A percentile compares a stretch with the other conserved stretches of the same genome.
These are phyloP conservation scores for Aspergillus pseudoglaucus DNA, from an alignment of 2,329 filamentous ascomycete genomes.

Conservation along the genomic window DNA sequence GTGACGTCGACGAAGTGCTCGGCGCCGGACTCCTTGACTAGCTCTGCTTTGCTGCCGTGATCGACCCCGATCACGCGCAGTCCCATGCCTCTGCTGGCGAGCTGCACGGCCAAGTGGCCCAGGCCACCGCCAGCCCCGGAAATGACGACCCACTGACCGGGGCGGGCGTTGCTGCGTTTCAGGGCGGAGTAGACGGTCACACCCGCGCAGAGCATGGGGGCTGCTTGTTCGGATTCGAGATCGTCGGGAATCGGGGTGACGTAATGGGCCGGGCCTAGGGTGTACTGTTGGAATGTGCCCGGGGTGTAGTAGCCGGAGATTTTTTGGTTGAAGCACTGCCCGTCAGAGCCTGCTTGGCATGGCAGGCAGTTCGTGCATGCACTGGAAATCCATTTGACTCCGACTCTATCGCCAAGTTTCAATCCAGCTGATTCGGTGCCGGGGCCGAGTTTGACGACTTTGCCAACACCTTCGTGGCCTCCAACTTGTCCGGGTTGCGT, in stretches of 20 bases:
- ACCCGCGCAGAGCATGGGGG: conserved; percentile 62
- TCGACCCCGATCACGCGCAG: conserved; percentile 62
- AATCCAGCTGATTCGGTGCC: conserved; percentile 51
- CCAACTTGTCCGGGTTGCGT: conserved; percentile 59
- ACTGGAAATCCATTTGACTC: conserved; percentile 61
- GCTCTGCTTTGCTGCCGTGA: conserved; percentile 53
- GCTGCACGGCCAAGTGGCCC: conserved; percentile 59
- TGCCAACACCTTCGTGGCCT: conserved; percentile 63
- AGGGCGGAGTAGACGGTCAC: conserved; percentile 63
- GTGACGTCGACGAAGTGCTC: conserved; percentile 62
- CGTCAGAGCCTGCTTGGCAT: conserved; percentile 51
- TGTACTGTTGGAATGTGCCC: conserved; percentile 68
- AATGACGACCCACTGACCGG: conserved; percentile 57
- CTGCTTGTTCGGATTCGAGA: conserved; percentile 54
- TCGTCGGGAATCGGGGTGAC: conserved; percentile 63
- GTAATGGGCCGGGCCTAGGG: conserved; percentile 57
- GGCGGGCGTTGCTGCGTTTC: conserved; percentile 52
- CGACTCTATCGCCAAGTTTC: conserved; percentile 62
- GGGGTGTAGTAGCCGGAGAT: conserved; percentile 62
- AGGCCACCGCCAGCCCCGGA: conserved; percentile 57
- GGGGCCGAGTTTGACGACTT: conserved; percentile 59
- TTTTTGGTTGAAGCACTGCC: conserved; percentile 50
- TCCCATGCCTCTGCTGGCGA: conserved; percentile 55
- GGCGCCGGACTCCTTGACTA: conserved; percentile 55
- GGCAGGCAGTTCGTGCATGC: conserved; percentile 51